phyloP scores from a whole-genome alignment of 257 asterid species.

The Osmanthus fragrans region DNA sequence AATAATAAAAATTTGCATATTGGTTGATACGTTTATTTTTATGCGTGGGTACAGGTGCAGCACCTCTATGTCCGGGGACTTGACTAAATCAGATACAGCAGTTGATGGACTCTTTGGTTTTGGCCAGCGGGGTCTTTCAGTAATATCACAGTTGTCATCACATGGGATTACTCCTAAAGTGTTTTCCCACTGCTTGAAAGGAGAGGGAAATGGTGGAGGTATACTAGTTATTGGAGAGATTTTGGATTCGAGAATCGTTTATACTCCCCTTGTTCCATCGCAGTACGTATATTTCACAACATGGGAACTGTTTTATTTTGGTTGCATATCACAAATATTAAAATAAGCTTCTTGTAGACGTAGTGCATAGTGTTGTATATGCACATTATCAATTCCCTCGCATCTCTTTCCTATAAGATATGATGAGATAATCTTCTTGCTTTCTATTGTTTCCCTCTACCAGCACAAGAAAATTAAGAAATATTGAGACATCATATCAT shows the following conservation, averaged over 20 bases:
- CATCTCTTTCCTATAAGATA: neutral
- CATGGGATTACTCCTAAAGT: constrained; percentile 76
- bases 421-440: constrained; percentile 3
- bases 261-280: constrained; percentile 92
- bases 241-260: constrained; percentile 82
- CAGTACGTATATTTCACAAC: constrained; percentile 65
- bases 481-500: constrained; percentile 15
- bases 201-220: constrained; percentile 90
- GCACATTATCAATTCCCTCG: constrained; percentile 12
- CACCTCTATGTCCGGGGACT: constrained; percentile 71
- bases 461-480: neutral
- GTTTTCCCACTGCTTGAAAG: constrained; percentile 89
- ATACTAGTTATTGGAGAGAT: constrained; percentile 92
- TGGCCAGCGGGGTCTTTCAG: constrained; percentile 79
- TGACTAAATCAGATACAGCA: constrained; percentile 81
- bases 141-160: constrained; percentile 77
- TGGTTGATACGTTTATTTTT: neutral
- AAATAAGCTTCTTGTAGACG: neutral
- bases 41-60: constrained; percentile 69
- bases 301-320: constrained; percentile 21
- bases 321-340: neutral
- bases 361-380: neutral
- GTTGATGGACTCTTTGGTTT: constrained; percentile 92
- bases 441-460: constrained; percentile 5
- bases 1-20: neutral